Conservation (phyloP, 2,329 filamentous ascomycete species). For the Stemphylium beticola region DNA sequence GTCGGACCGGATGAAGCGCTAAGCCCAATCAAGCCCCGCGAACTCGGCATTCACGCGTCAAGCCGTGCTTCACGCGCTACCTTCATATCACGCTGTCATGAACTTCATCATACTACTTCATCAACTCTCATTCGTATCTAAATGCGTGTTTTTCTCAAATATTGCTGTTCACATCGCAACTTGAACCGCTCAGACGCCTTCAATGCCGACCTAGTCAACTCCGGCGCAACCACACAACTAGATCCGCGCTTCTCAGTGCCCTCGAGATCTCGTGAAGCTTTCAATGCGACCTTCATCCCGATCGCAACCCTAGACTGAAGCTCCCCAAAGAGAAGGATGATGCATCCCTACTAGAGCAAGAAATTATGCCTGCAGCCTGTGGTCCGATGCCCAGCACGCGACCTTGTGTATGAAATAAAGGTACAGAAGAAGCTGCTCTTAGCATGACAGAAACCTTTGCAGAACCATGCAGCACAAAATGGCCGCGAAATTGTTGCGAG, state of each 20-base stretch:
- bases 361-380: constrained; percentile 6
- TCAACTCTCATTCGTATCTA: constrained; percentile 10
- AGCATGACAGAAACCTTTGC: constrained; percentile 21
- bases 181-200: constrained; percentile 34
- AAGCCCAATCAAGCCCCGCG: constrained; percentile 10
- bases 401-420: constrained; percentile 24
- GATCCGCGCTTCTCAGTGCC: not conserved
- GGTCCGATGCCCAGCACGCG: constrained; percentile 46
- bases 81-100: not conserved
- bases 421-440: constrained; percentile 8
- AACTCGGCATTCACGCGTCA: not conserved
- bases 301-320: not conserved
- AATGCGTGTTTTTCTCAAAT: constrained; percentile 17
- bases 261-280: not conserved
- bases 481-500: not conserved
- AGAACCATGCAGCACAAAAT: constrained; percentile 9
- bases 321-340: constrained; percentile 5
- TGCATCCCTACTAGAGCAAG: constrained; percentile 12
- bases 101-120: not conserved
- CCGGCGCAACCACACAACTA: constrained; percentile 1
- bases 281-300: not conserved
- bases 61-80: not conserved
- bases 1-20: constrained; percentile 21
- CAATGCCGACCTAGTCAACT: constrained; percentile 28
- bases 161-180: constrained; percentile 33